phyloP scores from a whole-genome alignment of 2,329 filamentous ascomycete genomes.

The Aspergillus melleus region DNA sequence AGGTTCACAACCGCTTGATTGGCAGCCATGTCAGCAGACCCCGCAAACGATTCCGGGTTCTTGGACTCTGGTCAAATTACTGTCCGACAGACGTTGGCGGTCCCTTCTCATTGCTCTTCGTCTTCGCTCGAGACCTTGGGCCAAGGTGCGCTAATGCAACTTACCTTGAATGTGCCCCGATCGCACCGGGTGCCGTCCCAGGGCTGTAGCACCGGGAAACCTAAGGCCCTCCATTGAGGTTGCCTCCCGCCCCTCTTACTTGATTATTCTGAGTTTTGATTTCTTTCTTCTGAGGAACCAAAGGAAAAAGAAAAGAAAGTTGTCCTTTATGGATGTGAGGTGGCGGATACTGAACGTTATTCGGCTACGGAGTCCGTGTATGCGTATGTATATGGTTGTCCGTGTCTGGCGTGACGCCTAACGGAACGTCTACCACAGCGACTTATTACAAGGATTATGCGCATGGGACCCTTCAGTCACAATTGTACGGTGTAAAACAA shows the following conservation, averaged over 20 bases:
- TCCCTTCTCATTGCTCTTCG: slow-evolving; percentile 2
- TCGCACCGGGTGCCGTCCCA: slow-evolving; percentile 27
- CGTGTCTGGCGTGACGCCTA: neutral
- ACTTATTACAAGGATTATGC: neutral
- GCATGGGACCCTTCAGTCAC: neutral
- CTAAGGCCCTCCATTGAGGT: slow-evolving; percentile 26
- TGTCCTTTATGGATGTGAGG: neutral
- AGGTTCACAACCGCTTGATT: slow-evolving; percentile 10
- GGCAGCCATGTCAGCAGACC: slow-evolving; percentile 15
- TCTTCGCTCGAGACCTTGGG: slow-evolving; percentile 14
- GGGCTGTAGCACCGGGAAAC: slow-evolving; percentile 39
- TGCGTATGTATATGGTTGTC: neutral
- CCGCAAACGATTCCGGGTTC: slow-evolving; percentile 16
- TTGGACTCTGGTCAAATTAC: slow-evolving; percentile 9
- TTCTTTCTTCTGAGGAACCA: neutral
- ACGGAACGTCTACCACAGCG: neutral
- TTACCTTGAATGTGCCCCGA: slow-evolving; percentile 28
- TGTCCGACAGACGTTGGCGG: slow-evolving; percentile 9
- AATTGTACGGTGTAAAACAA: neutral
- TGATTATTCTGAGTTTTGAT: neutral
- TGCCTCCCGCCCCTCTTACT: slow-evolving; percentile 2
- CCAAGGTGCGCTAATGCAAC: slow-evolving; percentile 39
- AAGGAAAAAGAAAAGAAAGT: neutral
- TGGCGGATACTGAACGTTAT: neutral
- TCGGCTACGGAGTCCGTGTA: too few species aligned